Evolutionary conservation across 768 basidiomycete species (phyloP).

Genomic region (Termitomyces sp.): DNA sequence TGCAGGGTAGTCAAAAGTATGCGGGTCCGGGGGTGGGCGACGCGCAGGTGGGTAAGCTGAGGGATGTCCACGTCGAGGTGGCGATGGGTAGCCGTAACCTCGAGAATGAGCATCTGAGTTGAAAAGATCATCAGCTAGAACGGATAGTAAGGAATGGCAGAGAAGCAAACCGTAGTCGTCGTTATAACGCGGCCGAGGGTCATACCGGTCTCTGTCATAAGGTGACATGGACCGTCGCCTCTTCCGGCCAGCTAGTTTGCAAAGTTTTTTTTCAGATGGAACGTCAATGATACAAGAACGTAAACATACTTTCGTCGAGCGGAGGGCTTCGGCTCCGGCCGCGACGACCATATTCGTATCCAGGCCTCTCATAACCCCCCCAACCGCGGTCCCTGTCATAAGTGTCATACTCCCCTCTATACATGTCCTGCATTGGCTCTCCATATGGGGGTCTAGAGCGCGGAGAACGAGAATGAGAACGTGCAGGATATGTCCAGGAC

Average conservation of each 20-base stretch:
- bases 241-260: conserved; percentile 54
- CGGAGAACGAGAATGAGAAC: conserved; percentile 82
- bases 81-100: conserved; percentile 50
- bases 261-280: conserved; percentile 8
- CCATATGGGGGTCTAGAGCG: conserved; percentile 53
- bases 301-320: conserved; percentile 53
- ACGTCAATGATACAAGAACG: neutral
- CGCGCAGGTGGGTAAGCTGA: conserved; percentile 43
- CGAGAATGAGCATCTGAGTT: conserved; percentile 61
- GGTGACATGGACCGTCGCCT: conserved; percentile 78
- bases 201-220: conserved; percentile 79
- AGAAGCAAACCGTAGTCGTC: conserved; percentile 71
- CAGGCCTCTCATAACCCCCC: conserved; percentile 64
- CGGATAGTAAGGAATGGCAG: neutral
- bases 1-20: conserved; percentile 77
- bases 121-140: conserved; percentile 9
- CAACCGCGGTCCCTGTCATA: conserved; percentile 71
- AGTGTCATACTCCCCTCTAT: conserved; percentile 62
- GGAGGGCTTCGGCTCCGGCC: conserved; percentile 76
- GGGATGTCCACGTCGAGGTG: conserved; percentile 57
- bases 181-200: conserved; percentile 74
- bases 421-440: conserved; percentile 52
- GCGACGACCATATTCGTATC: conserved; percentile 64
- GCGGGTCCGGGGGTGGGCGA: conserved; percentile 71
- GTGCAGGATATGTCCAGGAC: conserved; percentile 81